Percentiles rank a stretch among this genome's conserved stretches.
These are phyloP conservation scores for Cordyceps javanica DNA, from an alignment of 2,329 filamentous ascomycete genomes.

Conservation along the genomic window DNA sequence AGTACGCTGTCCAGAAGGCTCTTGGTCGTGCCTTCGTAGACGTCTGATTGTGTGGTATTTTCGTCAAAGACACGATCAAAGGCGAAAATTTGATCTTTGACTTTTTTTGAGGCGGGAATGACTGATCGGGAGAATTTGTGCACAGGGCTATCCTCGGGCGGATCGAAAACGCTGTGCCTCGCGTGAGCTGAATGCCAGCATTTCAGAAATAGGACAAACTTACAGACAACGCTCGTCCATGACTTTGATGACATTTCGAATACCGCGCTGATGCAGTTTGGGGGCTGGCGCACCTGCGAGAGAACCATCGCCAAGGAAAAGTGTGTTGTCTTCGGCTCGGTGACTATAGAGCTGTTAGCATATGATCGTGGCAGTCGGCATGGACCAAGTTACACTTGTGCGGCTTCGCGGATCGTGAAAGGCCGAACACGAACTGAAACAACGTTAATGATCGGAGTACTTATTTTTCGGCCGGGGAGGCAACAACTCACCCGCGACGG, in stretches of 20 bases:
- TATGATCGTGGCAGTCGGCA: not conserved
- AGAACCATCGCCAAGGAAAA: slow-evolving; percentile 96
- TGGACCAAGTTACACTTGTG: slow-evolving; percentile 60
- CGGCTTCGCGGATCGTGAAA: slow-evolving; percentile 85
- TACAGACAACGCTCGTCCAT: slow-evolving; percentile 95
- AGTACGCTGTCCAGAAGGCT: slow-evolving; percentile 88
- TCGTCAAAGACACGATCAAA: slow-evolving; percentile 98
- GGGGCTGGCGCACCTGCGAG: slow-evolving; percentile 80
- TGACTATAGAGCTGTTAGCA: slow-evolving; percentile 35
- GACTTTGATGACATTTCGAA: slow-evolving; percentile 90
- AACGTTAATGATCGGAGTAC: slow-evolving; percentile 22
- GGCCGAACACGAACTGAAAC: slow-evolving; percentile 59
- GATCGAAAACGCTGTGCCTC: slow-evolving; percentile 76
- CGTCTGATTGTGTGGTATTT: slow-evolving; percentile 82
- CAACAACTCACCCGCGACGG: slow-evolving; percentile 44
- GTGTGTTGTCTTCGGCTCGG: slow-evolving; percentile 71
- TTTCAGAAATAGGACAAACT: slow-evolving; percentile 29
- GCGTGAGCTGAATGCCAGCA: not conserved
- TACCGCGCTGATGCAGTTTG: slow-evolving; percentile 77
- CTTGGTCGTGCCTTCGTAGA: slow-evolving; percentile 90
- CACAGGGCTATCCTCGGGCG: slow-evolving; percentile 88
- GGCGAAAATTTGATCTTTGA: slow-evolving; percentile 95
- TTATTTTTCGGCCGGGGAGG: not conserved
- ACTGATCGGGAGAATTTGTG: slow-evolving; percentile 81
- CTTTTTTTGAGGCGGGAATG: slow-evolving; percentile 77